Evolutionary conservation across 495 filamentous ascomycete genomes (phyloP).

Genomic region (Daldinia childiae): DNA sequence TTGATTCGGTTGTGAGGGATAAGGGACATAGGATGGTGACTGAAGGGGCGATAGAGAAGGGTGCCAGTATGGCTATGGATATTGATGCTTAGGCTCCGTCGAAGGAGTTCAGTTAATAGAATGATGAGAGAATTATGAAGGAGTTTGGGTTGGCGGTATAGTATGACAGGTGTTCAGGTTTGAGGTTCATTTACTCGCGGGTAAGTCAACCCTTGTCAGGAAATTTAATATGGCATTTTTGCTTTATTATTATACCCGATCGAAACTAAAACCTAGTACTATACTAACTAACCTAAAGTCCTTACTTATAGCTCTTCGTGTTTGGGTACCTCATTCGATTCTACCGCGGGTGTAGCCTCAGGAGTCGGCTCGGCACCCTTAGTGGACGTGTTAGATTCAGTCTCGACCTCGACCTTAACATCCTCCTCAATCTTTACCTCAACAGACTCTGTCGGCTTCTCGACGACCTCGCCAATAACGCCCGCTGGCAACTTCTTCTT

Average conservation of each 20-base stretch:
- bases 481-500: conserved; percentile 85
- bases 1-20: conserved; percentile 73
- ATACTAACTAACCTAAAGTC: conserved; percentile 23
- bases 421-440: conserved; percentile 46
- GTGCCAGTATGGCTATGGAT: conserved; percentile 56
- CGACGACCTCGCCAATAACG: conserved; percentile 68
- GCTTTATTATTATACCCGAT: conserved; percentile 15
- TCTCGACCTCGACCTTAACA: conserved; percentile 36
- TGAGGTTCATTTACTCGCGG: conserved; percentile 2
- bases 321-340: conserved; percentile 37
- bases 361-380: conserved; percentile 49
- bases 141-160: neutral
- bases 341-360: conserved; percentile 46
- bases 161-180: conserved; percentile 17
- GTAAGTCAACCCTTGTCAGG: conserved; percentile 29
- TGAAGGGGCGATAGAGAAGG: conserved; percentile 61
- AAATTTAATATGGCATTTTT: conserved; percentile 4
- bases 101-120: neutral
- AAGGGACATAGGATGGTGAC: conserved; percentile 72
- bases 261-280: conserved; percentile 6
- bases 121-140: neutral
- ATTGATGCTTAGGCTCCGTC: conserved; percentile 45
- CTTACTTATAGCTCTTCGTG: conserved; percentile 58
- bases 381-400: conserved; percentile 29
- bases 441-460: conserved; percentile 50